Evolutionary conservation across 2,329 filamentous ascomycete genomes (phyloP).

Genomic region (Scortechinia acanthostroma): DNA sequence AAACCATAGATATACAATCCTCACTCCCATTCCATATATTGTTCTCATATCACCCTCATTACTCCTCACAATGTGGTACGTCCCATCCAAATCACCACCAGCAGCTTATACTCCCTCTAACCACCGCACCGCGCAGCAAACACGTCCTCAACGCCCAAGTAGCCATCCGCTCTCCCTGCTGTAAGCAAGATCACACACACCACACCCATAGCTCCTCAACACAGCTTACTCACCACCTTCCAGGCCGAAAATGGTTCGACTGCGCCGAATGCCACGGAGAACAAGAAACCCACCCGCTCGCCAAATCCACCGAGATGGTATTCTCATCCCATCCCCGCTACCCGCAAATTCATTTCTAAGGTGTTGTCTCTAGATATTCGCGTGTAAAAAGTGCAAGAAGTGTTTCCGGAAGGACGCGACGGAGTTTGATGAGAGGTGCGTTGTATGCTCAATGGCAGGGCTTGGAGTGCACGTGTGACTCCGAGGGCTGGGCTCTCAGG

Average conservation of each 20-base stretch:
- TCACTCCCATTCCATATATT: no score
- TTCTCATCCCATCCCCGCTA: neutral
- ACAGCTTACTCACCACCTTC: neutral
- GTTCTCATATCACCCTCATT: no score
- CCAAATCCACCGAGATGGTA: constrained; percentile 70
- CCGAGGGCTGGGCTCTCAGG: no score
- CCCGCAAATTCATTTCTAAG: neutral
- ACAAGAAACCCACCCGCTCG: constrained; percentile 68
- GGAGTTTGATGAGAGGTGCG: constrained; percentile 75
- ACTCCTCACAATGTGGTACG: constrained; percentile 1
- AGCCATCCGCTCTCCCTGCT: constrained; percentile 89
- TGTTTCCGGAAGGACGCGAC: constrained; percentile 89
- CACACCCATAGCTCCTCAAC: neutral
- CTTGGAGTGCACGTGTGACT: no score
- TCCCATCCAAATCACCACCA: no score
- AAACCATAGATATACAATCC: no score
- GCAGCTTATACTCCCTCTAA: no score
- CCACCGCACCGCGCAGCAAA: no score
- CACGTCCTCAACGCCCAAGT: constrained; percentile 98
- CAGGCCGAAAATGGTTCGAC: constrained; percentile 89
- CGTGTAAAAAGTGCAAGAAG: constrained; percentile 98
- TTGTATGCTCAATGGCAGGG: no score
- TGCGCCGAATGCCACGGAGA: constrained; percentile 91
- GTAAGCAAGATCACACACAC: neutral
- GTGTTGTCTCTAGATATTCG: constrained; percentile 56